Percentiles rank a stretch among this genome's conserved stretches.
Evolutionary conservation across 768 basidiomycete genomes (phyloP).

Genomic region (Boletus rubescentipes): DNA sequence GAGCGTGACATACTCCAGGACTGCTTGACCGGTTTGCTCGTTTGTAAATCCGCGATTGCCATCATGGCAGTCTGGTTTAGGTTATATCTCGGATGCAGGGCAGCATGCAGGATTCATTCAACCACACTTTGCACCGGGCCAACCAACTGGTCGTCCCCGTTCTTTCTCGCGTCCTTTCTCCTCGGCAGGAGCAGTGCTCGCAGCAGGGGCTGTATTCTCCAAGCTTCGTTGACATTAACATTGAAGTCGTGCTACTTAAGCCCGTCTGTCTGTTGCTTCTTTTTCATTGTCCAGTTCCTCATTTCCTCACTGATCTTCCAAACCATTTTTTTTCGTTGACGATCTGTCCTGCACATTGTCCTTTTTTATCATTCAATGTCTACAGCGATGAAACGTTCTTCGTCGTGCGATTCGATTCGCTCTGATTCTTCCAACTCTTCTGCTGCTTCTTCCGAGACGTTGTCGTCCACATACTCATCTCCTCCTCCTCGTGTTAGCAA

Average conservation of each 20-base stretch:
- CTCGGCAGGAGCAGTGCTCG: constrained; percentile 14
- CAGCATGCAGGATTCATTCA: constrained; percentile 6
- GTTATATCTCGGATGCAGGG: constrained; percentile 14
- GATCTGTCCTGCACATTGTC: not conserved
- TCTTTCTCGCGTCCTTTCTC: constrained; percentile 9
- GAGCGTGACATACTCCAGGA: constrained; percentile 21
- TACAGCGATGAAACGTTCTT: constrained; percentile 18
- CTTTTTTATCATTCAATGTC: not conserved
- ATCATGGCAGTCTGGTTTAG: constrained; percentile 7
- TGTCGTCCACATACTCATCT: constrained; percentile 34
- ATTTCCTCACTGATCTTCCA: not conserved
- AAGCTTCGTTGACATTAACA: not conserved
- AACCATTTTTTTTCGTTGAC: not conserved
- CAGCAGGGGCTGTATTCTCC: constrained; percentile 11
- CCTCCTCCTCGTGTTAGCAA: constrained; percentile 52
- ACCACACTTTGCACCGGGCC: not conserved
- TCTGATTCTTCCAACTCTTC: constrained; percentile 31
- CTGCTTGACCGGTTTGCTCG: constrained; percentile 9
- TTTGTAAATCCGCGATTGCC: constrained; percentile 16
- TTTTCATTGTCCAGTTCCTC: not conserved
- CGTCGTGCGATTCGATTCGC: constrained; percentile 13
- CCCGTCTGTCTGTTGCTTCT: not conserved
- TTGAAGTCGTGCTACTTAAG: constrained; percentile 23
- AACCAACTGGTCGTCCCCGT: not conserved
- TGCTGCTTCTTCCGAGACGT: constrained; percentile 37